phyloP scores from a whole-genome alignment of 805 yeast species.

The Myxozyma neotropica region DNA sequence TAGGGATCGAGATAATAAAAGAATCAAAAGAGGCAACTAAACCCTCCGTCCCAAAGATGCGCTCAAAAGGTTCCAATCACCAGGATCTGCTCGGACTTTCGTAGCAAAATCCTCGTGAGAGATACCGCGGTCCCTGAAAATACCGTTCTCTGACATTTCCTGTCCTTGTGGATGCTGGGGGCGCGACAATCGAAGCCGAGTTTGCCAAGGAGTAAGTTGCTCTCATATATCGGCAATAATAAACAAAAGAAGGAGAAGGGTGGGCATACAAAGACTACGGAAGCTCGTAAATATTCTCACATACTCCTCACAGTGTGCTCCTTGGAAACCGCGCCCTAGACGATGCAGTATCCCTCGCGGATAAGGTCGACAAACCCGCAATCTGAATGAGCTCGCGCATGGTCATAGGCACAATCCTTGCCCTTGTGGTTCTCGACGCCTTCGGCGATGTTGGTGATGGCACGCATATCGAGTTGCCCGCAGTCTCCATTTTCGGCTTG shows the following conservation, averaged over 20 bases:
- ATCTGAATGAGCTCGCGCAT: constrained; percentile 18
- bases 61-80: constrained; percentile 21
- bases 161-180: constrained; percentile 11
- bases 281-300: constrained; percentile 12
- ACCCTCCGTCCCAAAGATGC: constrained; percentile 18
- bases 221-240: neutral
- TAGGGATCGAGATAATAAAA: constrained; percentile 16
- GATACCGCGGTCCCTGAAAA: constrained; percentile 6
- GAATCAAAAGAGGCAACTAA: constrained; percentile 26
- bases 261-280: constrained; percentile 21
- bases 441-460: constrained; percentile 2
- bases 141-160: constrained; percentile 6
- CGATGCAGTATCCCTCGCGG: constrained; percentile 27
- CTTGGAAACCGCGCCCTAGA: constrained; percentile 20
- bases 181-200: constrained; percentile 23
- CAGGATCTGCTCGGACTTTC: constrained; percentile 23
- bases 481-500: too few relatives aligned
- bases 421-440: constrained; percentile 2
- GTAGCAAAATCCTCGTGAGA: constrained; percentile 27
- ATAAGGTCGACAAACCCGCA: constrained; percentile 24
- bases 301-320: constrained; percentile 25
- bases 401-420: constrained; percentile 14
- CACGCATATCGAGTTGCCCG: neutral
- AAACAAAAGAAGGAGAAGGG: too few relatives aligned
- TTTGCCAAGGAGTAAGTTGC: neutral